These are phyloP conservation scores for Lentinula sp. DNA, from an alignment of 768 basidiomycete species.

Conservation along the genomic window DNA sequence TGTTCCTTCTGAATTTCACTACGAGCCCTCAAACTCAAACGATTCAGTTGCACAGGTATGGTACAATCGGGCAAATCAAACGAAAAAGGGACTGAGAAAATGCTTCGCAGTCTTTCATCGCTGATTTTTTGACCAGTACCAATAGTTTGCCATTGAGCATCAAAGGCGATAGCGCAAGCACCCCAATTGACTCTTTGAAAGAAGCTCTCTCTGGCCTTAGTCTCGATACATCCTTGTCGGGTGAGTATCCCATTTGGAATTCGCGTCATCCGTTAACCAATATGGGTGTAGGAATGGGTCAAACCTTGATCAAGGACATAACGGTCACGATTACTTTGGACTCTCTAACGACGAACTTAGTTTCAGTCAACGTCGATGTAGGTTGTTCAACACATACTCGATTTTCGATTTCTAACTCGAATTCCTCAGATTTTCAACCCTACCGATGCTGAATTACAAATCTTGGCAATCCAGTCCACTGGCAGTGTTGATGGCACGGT, in stretches of 20 bases:
- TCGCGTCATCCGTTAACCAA: background rate
- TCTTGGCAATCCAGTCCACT: slow-evolving; percentile 55
- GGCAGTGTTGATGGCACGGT: slow-evolving; percentile 41
- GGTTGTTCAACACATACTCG: slow-evolving; percentile 11
- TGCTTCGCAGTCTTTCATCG: slow-evolving; percentile 42
- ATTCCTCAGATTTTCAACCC: slow-evolving; percentile 43
- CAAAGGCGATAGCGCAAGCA: slow-evolving; percentile 51
- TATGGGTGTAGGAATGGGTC: slow-evolving; percentile 34
- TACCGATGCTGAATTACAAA: slow-evolving; percentile 47
- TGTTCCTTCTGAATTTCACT: slow-evolving; percentile 57
- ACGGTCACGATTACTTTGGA: slow-evolving; percentile 47
- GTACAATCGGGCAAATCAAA: background rate
- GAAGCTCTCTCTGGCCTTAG: slow-evolving; percentile 49
- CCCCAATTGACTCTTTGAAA: slow-evolving; percentile 56
- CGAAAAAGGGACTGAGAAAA: background rate
- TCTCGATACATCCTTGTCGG: slow-evolving; percentile 42
- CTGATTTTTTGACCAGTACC: slow-evolving; percentile 50
- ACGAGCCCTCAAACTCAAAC: slow-evolving; percentile 57
- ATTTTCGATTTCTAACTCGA: background rate
- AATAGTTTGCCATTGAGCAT: slow-evolving; percentile 44
- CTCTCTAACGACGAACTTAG: slow-evolving; percentile 41
- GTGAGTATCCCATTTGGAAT: slow-evolving; percentile 19
- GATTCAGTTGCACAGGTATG: slow-evolving; percentile 54
- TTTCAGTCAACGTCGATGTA: slow-evolving; percentile 54
- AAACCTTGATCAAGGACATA: slow-evolving; percentile 50